These are phyloP conservation scores for Cinnamomum micranthum DNA, from an alignment of 164 flowering plant species.

Conservation along the genomic window DNA sequence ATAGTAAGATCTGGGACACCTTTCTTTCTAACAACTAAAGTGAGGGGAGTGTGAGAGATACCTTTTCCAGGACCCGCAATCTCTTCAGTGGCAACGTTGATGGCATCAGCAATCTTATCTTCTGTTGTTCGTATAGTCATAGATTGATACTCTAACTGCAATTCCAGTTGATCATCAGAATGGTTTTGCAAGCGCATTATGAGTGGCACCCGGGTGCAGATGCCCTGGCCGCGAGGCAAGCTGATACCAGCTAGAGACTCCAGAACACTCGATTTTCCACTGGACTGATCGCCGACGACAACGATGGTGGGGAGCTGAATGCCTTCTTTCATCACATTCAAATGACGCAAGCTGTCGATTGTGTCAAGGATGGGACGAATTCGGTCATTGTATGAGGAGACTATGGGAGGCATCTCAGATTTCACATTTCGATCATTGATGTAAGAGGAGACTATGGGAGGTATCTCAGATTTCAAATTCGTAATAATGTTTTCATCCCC, in stretches of 20 bases:
- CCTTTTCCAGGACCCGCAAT: conserved; percentile 38
- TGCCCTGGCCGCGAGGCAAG: conserved; percentile 18
- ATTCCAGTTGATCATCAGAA: background rate
- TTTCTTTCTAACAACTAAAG: conserved; percentile 32
- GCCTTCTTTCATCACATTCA: conserved; percentile 17
- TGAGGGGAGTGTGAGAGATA: conserved; percentile 32
- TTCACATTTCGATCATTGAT: conserved; percentile 4
- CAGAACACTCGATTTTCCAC: conserved; percentile 17
- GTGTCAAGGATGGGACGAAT: conserved; percentile 14
- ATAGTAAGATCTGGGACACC: conserved; percentile 29
- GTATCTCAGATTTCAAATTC: no score
- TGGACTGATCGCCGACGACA: conserved; percentile 18
- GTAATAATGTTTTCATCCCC: no score
- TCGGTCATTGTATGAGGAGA: conserved; percentile 2
- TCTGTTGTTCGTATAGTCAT: conserved; percentile 25
- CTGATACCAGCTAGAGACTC: conserved; percentile 17
- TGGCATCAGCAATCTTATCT: conserved; percentile 20
- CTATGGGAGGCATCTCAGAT: background rate
- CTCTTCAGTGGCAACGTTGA: conserved; percentile 27
- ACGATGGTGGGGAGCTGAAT: conserved; percentile 18
- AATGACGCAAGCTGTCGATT: conserved; percentile 8
- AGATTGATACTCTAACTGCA: conserved; percentile 19
- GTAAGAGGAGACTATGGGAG: no score
- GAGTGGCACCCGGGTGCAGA: conserved; percentile 21
- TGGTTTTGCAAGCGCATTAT: conserved; percentile 10